Conservation (phyloP, 2,329 filamentous ascomycete genomes). For the Colletotrichum chrysophilum region DNA sequence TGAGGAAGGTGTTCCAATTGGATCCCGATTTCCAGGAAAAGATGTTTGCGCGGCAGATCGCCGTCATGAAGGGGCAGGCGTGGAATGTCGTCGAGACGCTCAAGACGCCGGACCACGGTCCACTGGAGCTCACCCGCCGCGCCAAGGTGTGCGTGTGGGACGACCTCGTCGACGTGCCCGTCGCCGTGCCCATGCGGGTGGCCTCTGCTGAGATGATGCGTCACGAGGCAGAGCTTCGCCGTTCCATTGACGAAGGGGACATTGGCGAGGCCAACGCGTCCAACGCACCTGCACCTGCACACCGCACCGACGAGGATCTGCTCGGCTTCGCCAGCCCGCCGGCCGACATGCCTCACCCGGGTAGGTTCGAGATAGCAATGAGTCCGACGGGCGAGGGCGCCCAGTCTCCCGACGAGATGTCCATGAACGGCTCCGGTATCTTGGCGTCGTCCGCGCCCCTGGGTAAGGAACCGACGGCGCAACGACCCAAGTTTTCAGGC, state of each 20-base stretch:
- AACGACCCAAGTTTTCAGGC: slow-evolving; percentile 13
- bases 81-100: slow-evolving; percentile 99
- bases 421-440: slow-evolving; percentile 17
- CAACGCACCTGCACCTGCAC: slow-evolving; percentile 33
- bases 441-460: slow-evolving; percentile 8
- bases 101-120: slow-evolving; percentile 90
- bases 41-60: slow-evolving; percentile 98
- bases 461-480: neutral
- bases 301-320: slow-evolving; percentile 64
- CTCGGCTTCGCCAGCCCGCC: slow-evolving; percentile 69
- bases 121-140: slow-evolving; percentile 87
- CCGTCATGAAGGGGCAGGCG: slow-evolving; percentile 98
- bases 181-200: slow-evolving; percentile 87
- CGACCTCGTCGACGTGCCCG: slow-evolving; percentile 92
- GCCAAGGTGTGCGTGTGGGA: slow-evolving; percentile 97
- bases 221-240: slow-evolving; percentile 29
- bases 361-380: slow-evolving; percentile 72
- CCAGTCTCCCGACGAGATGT: slow-evolving; percentile 42
- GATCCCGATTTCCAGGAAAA: slow-evolving; percentile 97
- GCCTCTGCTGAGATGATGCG: slow-evolving; percentile 86
- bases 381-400: slow-evolving; percentile 46
- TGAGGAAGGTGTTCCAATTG: slow-evolving; percentile 87
- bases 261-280: slow-evolving; percentile 64
- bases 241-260: slow-evolving; percentile 81
- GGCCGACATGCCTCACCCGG: slow-evolving; percentile 73